Base-by-base conservation (phyloP, 805 yeast species). In the Zygoascus tannicola region DNA sequence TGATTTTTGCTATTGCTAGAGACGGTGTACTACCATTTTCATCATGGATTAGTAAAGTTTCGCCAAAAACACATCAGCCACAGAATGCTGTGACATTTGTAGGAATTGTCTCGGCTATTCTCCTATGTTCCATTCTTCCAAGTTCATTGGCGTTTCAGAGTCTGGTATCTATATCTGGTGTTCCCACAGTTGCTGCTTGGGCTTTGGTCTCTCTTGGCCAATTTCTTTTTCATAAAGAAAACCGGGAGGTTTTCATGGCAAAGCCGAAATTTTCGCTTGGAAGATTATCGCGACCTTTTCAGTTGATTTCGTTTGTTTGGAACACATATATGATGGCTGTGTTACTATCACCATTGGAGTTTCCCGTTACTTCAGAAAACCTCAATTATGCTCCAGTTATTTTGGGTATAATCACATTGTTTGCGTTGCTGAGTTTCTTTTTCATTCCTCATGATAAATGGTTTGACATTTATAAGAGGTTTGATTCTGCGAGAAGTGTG, bases 11-110 rank as follows among this genome's bases (percentile, higher is more conserved):
- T 4, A 40, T 53, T 33, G 47, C 56, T 7, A 44, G 56, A n/a
- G 56, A 53, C 38, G 55, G 55, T 19, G 56, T 53, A 10, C 40
- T 53, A 30, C 56, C 56, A 5, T 53, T 41, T 28, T 51, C 55
- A 1, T 21, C 41, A 22, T 51, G 55, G 56, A 51, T 53, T 38
- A 33, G 49, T 15, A 21, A 40, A 19, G 38, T 51, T n/a, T 35
- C 44, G n/a, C 48, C 51, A 10, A 38, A 19, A 14, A 42, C 47
- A 4, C 41, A 44, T 20, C 56, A 53, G 36, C 56, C 56, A 10
- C 41, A 35, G 14, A 51, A 51, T 41, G 55, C 56, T 14, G 44
- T 53, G 22, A 41, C 50, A 3, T 44, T 50, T 14, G 45, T 53
- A 22, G 50, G 50, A 19, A 41, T 52, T 22, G 50, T 51, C 16